Evolutionary conservation across 257 asterid genomes (phyloP), one percentile per base, ranked within the genome.

Genomic region (Leptodermis oblonga): DNA sequence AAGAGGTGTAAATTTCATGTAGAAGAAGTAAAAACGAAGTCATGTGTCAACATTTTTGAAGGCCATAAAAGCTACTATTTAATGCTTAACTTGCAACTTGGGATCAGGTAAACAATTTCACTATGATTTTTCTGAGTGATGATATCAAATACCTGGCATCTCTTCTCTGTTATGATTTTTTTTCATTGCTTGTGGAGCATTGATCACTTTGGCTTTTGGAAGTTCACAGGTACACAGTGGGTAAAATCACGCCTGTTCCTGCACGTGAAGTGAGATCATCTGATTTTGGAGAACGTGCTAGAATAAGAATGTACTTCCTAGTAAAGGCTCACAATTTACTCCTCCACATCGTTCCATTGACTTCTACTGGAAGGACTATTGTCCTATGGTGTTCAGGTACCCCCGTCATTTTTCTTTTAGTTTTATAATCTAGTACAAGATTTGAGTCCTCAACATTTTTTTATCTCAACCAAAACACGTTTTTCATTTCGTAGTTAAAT

Each of bases 351-450:
- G 80, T 65, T 86, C 99, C 14, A 61, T 87, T 9, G 89, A 90
- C 80, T 93, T 93, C 80, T 85, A 85, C 76, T 93, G 99, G 99
- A 90, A 88, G 82, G 99, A 88, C 77, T 93, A 93, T 76, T 90
- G 96, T 76, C 99, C 97, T 67, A 90, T 93, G 99, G 99, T 93
- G 68, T 93, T 93, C 92, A 93, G 97, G 99, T 93, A 81, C 68
- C 43, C n/a, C 49, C 26, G 48, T 56, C 37, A 3, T 10, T 1
- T 66, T 36, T 55, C 62, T 52, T 41, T 20, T 34, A 23, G 26
- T 51, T 25, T n/a, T 12, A 6, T 15, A 25, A 20, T 31, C 18
- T 63, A 28, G 41, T 37, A 13, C 31, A 48, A 43, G 28, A 56
- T 66, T 22, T 67, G 23, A 67, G 20, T 46, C 36, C 17, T n/a